Evolutionary conservation across 495 filamentous ascomycete species (phyloP).

Genomic region (Hyaloscypha finlandica): DNA sequence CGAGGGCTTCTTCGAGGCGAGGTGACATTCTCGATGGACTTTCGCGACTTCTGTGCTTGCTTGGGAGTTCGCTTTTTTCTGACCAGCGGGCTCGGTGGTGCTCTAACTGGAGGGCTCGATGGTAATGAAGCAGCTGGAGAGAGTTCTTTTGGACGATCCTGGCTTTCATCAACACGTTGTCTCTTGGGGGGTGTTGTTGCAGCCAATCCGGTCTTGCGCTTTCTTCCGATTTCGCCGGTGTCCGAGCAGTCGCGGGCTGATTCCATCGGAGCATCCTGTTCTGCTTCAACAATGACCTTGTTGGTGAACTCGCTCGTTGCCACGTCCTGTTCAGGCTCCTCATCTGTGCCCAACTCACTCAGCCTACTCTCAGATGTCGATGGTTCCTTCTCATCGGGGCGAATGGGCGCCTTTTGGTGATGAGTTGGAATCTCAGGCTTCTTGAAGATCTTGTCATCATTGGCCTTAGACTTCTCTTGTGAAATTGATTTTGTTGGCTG

Average conservation of each 20-base stretch:
- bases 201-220: constrained; percentile 9
- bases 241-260: neutral
- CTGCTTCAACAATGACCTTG: neutral
- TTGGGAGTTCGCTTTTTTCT: neutral
- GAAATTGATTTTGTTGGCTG: neutral
- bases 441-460: neutral
- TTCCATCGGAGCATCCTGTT: neutral
- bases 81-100: neutral
- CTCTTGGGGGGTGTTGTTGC: constrained; percentile 1
- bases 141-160: neutral
- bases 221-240: neutral
- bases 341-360: neutral
- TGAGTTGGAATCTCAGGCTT: neutral
- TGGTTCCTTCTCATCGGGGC: neutral
- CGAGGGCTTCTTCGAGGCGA: constrained; percentile 3
- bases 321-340: neutral
- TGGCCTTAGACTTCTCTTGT: neutral
- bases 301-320: neutral
- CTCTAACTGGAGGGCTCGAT: neutral
- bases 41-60: neutral
- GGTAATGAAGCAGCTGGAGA: neutral
- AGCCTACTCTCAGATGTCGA: neutral
- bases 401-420: neutral
- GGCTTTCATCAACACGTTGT: neutral
- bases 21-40: neutral